Evolutionary conservation across 164 flowering plant species (phyloP), one percentile per base, ranked within the genome.

Genomic region (Vitis rotundifolia): DNA sequence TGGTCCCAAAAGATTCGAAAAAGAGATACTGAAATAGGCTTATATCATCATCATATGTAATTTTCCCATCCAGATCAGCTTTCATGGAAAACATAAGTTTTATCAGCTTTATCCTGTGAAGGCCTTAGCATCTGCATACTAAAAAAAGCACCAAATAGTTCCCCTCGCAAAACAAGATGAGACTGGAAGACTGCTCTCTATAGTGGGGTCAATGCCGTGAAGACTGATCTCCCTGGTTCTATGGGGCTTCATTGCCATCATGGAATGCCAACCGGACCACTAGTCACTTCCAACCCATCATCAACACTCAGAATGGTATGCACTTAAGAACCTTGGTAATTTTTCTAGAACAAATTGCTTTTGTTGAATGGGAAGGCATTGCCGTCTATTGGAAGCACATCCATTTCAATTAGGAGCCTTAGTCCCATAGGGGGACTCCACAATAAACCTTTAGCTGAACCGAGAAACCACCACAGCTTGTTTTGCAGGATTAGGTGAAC

Each of bases 401-500:
- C 81, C 49, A 76, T 50, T 11, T 80, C 82, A 19, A 73, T 53
- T 47, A 84, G 31, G 26, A 49, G 93, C 84, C 61, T 75, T 75
- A 67, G 84, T 77, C 51, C 73, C 70, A 71, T 85, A 86, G 26
- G 93, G 91, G 28, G 91, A 87, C 70, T 88, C 89, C 54, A 85
- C 59, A 44, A 82, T 86, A 66, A 73, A 74, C 98, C 98, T 75
- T 79, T 84, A 9, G 88, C 67, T 79, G 80, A 58, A 94, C 73
- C 68, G 92, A 37, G 69, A 88, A 90, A 31, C 95, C 95, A 65
- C 97, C 97, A 31, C 71, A 77, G 71, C 85, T 92, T 52, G 97
- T 91, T 77, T 77, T 91, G 97, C 79, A 94, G 73, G 67, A 92
- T 75, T 53, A 91, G 64, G 28, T 87, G 86, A 73, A 89, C 85